Conservation (phyloP, 2,329 filamentous ascomycete species). For the Fusarium miscanthi region DNA sequence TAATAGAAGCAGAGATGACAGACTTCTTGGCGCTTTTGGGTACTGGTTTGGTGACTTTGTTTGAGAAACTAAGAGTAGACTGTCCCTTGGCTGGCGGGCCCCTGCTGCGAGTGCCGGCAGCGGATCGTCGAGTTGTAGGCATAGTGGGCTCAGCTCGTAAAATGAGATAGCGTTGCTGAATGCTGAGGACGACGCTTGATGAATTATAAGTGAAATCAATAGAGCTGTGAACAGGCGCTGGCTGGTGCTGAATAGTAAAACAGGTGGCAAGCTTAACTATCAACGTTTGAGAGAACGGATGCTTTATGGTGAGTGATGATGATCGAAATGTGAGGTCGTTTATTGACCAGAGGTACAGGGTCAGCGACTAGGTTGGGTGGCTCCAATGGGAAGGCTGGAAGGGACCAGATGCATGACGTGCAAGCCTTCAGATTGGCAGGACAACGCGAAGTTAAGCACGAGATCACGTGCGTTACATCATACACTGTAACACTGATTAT, state of each 20-base stretch:
- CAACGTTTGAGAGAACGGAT: not conserved
- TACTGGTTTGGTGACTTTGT: conserved; percentile 65
- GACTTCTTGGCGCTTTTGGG: conserved; percentile 61
- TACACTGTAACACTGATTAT: not conserved
- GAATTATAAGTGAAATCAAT: not conserved
- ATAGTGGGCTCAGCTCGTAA: conserved; percentile 49
- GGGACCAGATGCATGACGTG: conserved; percentile 33
- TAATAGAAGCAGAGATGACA: conserved; percentile 49
- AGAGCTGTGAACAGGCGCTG: not conserved
- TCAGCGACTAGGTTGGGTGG: conserved; percentile 25
- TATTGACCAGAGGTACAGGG: conserved; percentile 7
- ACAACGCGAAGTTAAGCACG: conserved; percentile 64
- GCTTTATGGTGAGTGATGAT: conserved; percentile 12
- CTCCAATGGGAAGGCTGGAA: conserved; percentile 1
- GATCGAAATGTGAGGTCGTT: not conserved
- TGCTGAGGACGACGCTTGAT: conserved; percentile 3
- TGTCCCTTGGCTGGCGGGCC: conserved; percentile 58
- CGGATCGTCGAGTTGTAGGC: conserved; percentile 63
- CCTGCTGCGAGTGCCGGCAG: conserved; percentile 52
- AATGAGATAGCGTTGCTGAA: conserved; percentile 4
- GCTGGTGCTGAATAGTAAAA: not conserved
- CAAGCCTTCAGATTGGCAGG: conserved; percentile 57
- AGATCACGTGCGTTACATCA: conserved; percentile 57
- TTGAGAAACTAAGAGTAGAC: conserved; percentile 66
- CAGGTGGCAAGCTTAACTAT: not conserved